These are phyloP conservation scores for Rhodotorula sp. DNA, from an alignment of 1,284 basidiomycete species.

Conservation along the genomic window DNA sequence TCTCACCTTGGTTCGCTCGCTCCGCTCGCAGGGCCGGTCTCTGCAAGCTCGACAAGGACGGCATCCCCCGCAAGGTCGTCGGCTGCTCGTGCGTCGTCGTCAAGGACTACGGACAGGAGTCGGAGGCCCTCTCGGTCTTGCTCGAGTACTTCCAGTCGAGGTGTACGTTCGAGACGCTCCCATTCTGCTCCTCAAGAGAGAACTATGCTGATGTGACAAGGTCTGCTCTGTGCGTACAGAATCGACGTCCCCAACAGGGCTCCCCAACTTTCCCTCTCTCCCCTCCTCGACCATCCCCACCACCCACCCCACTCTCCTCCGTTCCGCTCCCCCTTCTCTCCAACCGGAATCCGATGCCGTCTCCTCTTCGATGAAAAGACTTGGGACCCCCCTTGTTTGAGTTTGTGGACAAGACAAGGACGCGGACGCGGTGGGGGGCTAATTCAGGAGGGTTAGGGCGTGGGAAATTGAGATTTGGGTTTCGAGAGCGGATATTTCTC, in stretches of 20 bases:
- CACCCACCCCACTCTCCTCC: background rate
- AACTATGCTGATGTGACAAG: background rate
- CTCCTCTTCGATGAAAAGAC: background rate
- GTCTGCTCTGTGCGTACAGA: background rate
- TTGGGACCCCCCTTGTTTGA: background rate
- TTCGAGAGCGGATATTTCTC: too few relatives aligned
- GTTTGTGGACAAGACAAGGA: too few relatives aligned
- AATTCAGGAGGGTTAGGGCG: too few relatives aligned
- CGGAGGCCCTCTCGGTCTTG: constrained; percentile 68
- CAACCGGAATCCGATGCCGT: background rate
- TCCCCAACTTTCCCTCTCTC: background rate
- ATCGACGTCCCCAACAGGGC: background rate
- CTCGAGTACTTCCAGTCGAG: constrained; percentile 36
- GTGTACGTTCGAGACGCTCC: constrained; percentile 1
- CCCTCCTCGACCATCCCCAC: background rate
- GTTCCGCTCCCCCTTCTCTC: background rate
- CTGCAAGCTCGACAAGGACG: constrained; percentile 98
- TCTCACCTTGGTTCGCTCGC: background rate
- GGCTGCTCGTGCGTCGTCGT: constrained; percentile 97
- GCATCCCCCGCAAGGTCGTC: constrained; percentile 95
- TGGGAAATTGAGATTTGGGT: too few relatives aligned
- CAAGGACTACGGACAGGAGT: constrained; percentile 95
- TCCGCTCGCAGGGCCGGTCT: constrained; percentile 59
- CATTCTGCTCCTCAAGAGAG: background rate
- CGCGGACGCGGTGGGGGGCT: too few relatives aligned